A percentile compares a stretch with the other conserved stretches of the same genome.
These are phyloP conservation scores for Pezicula neosporulosa DNA, from an alignment of 2,329 filamentous ascomycete species.

Conservation along the genomic window DNA sequence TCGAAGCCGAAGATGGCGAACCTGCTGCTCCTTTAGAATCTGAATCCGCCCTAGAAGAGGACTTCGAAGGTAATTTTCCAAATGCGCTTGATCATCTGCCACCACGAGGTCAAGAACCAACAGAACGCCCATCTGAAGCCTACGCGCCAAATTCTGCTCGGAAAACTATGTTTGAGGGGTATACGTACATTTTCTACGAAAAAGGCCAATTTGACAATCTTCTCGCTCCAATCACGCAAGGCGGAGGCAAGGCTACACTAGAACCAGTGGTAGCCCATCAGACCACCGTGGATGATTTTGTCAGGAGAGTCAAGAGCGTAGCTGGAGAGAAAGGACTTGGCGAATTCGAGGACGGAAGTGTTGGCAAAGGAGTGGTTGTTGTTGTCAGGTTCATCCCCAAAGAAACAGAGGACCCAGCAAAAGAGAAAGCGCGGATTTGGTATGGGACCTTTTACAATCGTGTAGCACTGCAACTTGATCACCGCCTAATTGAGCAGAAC, in stretches of 20 bases:
- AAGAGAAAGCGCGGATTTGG: slow-evolving; percentile 55
- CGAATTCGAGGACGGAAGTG: slow-evolving; percentile 58
- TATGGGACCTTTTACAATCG: slow-evolving; percentile 64
- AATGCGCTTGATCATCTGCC: slow-evolving; percentile 69
- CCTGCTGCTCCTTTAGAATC: neutral
- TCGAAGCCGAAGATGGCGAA: slow-evolving; percentile 13
- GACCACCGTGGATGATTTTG: slow-evolving; percentile 72
- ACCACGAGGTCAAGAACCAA: slow-evolving; percentile 70
- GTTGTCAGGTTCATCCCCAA: slow-evolving; percentile 64
- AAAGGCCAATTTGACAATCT: slow-evolving; percentile 72
- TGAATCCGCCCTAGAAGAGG: slow-evolving; percentile 63
- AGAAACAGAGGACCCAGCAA: slow-evolving; percentile 37
- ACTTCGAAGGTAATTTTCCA: slow-evolving; percentile 81
- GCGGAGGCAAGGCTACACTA: slow-evolving; percentile 76
- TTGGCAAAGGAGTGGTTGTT: slow-evolving; percentile 70
- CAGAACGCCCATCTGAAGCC: slow-evolving; percentile 60
- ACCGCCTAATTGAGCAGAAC: slow-evolving; percentile 81
- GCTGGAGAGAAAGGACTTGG: slow-evolving; percentile 72
- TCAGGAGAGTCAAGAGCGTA: slow-evolving; percentile 70
- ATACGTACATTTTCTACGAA: slow-evolving; percentile 86
- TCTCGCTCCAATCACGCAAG: slow-evolving; percentile 70
- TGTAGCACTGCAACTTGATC: slow-evolving; percentile 70
- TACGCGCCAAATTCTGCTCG: slow-evolving; percentile 69
- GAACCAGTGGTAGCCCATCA: slow-evolving; percentile 56
- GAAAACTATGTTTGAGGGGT: slow-evolving; percentile 74